Evolutionary conservation across 139 green algal genomes (phyloP).

Genomic region (Picochlorum sp.): DNA sequence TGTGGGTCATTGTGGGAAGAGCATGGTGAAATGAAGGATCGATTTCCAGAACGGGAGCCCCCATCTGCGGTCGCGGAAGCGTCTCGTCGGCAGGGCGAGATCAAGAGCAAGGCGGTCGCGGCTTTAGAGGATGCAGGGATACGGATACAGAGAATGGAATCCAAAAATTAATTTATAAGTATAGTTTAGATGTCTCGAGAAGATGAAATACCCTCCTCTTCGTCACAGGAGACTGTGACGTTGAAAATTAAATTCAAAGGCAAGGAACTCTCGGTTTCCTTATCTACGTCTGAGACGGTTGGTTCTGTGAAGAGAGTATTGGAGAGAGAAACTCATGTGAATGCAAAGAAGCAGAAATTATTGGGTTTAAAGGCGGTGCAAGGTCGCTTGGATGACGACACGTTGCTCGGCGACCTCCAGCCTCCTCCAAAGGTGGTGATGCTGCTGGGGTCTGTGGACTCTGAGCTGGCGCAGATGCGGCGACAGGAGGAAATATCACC

Average conservation of each 20-base stretch:
- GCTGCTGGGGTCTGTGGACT: constrained; percentile 73
- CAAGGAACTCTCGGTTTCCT: constrained; percentile 10
- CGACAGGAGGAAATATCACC: constrained; percentile 50
- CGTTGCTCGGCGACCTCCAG: constrained; percentile 41
- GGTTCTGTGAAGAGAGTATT: constrained; percentile 48
- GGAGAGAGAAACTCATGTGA: constrained; percentile 42
- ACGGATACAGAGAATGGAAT: too few species aligned
- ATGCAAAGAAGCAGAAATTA: constrained; percentile 68
- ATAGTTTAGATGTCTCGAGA: too few species aligned
- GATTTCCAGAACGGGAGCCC: neutral
- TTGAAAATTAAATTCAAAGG: neutral
- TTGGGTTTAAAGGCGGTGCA: constrained; percentile 64
- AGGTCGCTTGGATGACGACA: constrained; percentile 43
- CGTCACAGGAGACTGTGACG: too few species aligned
- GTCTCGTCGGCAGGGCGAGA: too few species aligned
- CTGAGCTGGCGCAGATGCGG: constrained; percentile 33
- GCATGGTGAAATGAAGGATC: constrained; percentile 6
- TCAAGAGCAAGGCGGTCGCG: too few species aligned
- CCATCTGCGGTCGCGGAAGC: too few species aligned
- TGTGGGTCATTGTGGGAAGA: neutral
- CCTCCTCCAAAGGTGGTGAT: constrained; percentile 67
- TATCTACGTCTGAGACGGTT: constrained; percentile 37
- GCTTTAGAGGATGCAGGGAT: too few species aligned
- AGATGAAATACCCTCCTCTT: too few species aligned
- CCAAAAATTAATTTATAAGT: too few species aligned